Evolutionary conservation across 2,329 filamentous ascomycete species (phyloP), one percentile per base, ranked within the genome.

Genomic region (Aspergillus candidus): DNA sequence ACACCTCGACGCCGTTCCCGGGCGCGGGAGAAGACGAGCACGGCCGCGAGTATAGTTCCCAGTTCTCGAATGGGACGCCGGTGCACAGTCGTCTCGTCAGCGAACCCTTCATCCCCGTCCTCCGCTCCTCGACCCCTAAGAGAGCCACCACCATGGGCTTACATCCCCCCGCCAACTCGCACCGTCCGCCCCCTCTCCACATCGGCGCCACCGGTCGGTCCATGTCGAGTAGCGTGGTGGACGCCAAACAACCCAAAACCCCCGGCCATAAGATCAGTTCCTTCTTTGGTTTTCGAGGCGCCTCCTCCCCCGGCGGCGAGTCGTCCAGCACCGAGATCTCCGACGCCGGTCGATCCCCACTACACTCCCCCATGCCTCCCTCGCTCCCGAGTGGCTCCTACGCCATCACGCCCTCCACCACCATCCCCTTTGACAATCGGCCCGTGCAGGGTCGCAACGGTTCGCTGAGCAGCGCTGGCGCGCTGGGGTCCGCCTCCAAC

Each of bases 251-350:
- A 47, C 72, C 73, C 4, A 76, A 75, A 53, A 76, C 75, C 2
- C 74, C 76, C 13, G 72, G 72, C 36, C 73, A 71, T 44, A 80
- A 78, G 45, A 75, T 85, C 56, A 78, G 77, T 35, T 80, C 78
- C 11, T 82, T 85, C 63, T 86, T 86, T 55, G 78, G 80, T 48
- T 84, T 82, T 78, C 82, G 80, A 50, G 74, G 72, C 15, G 66
- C 72, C 18, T 70, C 73, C 37, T 74, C 75, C 3, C 75, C 77
- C 44, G 73, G 74, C 12, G 71, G 71, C 11, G 79, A 80, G 42
- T 80, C 77, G 8, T 77, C 78, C 12, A 78, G 76, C 36, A 83
- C 80, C 15, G 78, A 79, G 35, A 80, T 83, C 55, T 83, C 80
- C 10, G 78, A 80, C 39, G 72, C 71, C 32, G 77, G 77, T 17